phyloP scores from a whole-genome alignment of 345 rosid genomes.

The Combretum micranthum region DNA sequence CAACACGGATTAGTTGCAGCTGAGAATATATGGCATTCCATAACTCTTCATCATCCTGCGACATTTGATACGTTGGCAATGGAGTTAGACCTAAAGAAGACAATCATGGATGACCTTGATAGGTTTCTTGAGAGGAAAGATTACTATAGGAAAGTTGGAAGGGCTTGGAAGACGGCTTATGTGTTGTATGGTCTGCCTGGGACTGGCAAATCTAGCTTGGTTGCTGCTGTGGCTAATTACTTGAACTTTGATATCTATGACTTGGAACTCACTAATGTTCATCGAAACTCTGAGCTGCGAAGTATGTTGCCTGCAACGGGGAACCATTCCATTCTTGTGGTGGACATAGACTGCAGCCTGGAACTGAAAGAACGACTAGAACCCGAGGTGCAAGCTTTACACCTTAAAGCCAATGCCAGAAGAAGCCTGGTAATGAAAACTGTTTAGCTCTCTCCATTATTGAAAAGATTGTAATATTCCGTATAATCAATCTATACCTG shows the following conservation, averaged over 20 bases:
- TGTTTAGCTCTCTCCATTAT: background rate
- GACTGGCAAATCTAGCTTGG: slow-evolving; percentile 20
- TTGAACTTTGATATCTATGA: slow-evolving; percentile 11
- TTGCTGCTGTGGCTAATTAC: slow-evolving; percentile 19
- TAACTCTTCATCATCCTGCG: slow-evolving; percentile 9
- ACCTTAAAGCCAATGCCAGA: no score
- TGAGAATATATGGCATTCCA: background rate
- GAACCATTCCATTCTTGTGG: slow-evolving; percentile 6
- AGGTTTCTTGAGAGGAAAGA: slow-evolving; percentile 15
- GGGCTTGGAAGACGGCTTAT: slow-evolving; percentile 21
- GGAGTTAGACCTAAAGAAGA: slow-evolving; percentile 9
- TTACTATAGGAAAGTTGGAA: slow-evolving; percentile 11
- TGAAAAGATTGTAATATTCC: no score
- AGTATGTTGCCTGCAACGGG: slow-evolving; percentile 1
- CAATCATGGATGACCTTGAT: slow-evolving; percentile 11
- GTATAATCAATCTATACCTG: no score
- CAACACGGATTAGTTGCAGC: background rate
- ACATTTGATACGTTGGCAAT: slow-evolving; percentile 13
- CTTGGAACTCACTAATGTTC: slow-evolving; percentile 4
- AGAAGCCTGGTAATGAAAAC: background rate
- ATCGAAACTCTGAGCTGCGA: slow-evolving; percentile 1
- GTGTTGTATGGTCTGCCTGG: slow-evolving; percentile 18
- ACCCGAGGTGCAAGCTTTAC: background rate
- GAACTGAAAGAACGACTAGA: background rate
- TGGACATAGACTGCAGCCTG: slow-evolving; percentile 9